Evolutionary conservation across 108 stramenopile species (phyloP).

Genomic region (Skeletonema marinoi): DNA sequence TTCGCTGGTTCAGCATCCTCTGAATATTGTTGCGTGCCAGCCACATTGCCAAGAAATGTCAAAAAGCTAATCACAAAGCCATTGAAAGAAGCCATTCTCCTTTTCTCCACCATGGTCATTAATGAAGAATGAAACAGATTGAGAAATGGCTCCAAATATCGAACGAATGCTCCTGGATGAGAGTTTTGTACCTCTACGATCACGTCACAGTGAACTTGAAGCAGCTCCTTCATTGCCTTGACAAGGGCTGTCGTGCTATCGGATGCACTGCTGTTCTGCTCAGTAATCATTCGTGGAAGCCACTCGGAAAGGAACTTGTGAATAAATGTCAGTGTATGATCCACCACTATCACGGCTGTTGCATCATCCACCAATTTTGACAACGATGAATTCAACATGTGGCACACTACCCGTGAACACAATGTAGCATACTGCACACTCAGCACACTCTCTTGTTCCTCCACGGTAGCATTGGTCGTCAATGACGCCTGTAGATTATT

Average conservation of each 20-base stretch:
- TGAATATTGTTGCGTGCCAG: background rate
- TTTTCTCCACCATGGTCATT: conserved; percentile 3
- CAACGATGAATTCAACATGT: conserved; percentile 23
- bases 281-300: conserved; percentile 2
- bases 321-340: conserved; percentile 17
- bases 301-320: conserved; percentile 35
- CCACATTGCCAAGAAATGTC: conserved; percentile 29
- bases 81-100: background rate
- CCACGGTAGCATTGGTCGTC: background rate
- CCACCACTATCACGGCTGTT: conserved; percentile 1
- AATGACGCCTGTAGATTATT: conserved; percentile 7
- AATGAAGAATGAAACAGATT: conserved; percentile 29
- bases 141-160: conserved; percentile 36
- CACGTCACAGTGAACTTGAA: conserved; percentile 26
- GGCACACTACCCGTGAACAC: conserved; percentile 23
- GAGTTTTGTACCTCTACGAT: conserved; percentile 28
- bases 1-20: background rate
- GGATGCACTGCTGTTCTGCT: background rate
- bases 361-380: conserved; percentile 24
- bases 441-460: background rate
- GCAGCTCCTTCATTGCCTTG: conserved; percentile 16
- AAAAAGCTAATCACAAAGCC: conserved; percentile 18
- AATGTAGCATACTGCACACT: conserved; percentile 29
- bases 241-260: background rate
- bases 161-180: conserved; percentile 21